Percentiles rank a stretch among this genome's conserved stretches.
Conservation (phyloP, 768 basidiomycete species). For the Xerocomus brunneocitrinus region DNA sequence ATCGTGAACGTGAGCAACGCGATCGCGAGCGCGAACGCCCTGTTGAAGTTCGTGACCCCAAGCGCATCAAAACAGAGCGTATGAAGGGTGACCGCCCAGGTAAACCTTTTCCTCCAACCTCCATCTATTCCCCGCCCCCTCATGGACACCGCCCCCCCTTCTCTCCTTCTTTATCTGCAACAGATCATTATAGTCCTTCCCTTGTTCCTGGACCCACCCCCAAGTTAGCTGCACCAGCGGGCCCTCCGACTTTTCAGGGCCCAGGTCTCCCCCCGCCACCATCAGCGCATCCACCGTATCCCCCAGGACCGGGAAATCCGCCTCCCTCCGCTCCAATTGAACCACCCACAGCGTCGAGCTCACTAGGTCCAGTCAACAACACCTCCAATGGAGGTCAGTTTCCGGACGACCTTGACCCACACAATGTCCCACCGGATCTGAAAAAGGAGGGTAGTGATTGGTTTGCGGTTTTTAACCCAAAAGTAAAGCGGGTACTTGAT, state of each 20-base stretch:
- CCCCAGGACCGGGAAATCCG: conserved; percentile 31
- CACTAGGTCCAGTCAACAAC: conserved; percentile 25
- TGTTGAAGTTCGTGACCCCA: conserved; percentile 50
- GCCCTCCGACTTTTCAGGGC: conserved; percentile 32
- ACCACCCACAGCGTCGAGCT: conserved; percentile 19
- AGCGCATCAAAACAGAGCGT: conserved; percentile 55
- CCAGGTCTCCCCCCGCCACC: conserved; percentile 35
- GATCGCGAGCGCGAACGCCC: conserved; percentile 47
- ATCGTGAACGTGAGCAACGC: conserved; percentile 34
- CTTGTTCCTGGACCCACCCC: conserved; percentile 38
- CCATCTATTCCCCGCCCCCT: conserved; percentile 30
- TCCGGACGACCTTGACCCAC: conserved; percentile 32
- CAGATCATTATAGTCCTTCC: conserved; percentile 33
- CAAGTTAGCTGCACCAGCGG: conserved; percentile 30
- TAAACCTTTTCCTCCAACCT: conserved; percentile 28
- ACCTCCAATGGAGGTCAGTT: conserved; percentile 30
- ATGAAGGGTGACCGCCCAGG: conserved; percentile 43
- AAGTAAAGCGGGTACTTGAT: conserved; percentile 73
- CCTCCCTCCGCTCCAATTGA: conserved; percentile 28
- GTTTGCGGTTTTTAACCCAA: conserved; percentile 85
- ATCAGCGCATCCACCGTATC: conserved; percentile 28
- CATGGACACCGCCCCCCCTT: conserved; percentile 26
- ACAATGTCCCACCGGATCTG: conserved; percentile 30
- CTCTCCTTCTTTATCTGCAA: conserved; percentile 24
- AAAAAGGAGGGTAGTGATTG: conserved; percentile 76